Evolutionary conservation across 306 rosid genomes (phyloP).

Genomic region (Heteromeles arbutifolia): DNA sequence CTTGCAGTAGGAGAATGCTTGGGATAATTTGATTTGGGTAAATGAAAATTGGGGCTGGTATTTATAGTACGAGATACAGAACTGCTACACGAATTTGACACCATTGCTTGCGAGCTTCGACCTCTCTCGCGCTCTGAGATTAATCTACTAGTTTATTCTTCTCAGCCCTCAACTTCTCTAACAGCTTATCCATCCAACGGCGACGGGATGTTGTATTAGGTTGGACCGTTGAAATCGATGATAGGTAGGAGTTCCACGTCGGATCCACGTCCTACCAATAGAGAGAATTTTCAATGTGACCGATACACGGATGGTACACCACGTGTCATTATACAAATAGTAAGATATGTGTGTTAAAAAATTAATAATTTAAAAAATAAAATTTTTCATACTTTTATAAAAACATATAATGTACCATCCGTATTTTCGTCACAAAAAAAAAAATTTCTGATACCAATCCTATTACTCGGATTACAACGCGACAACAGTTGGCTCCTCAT

Average conservation of each 20-base stretch:
- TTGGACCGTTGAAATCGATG: conserved; percentile 1
- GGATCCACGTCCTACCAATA: too few relatives aligned
- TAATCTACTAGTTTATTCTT: not conserved
- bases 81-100: conserved; percentile 21
- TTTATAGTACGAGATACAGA: conserved; percentile 45
- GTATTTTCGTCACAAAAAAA: too few relatives aligned
- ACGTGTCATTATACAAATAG: too few relatives aligned
- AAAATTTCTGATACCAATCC: conserved; percentile 4
- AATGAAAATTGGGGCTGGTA: conserved; percentile 18
- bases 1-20: not conserved
- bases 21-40: conserved; percentile 8
- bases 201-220: not conserved
- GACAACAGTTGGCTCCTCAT: too few relatives aligned
- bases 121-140: not conserved
- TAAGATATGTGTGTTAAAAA: too few relatives aligned
- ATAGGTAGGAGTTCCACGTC: conserved; percentile 39
- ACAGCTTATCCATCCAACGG: conserved; percentile 10
- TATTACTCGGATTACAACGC: not conserved
- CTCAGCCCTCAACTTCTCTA: not conserved
- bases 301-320: too few relatives aligned
- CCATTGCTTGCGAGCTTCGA: conserved; percentile 37
- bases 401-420: too few relatives aligned
- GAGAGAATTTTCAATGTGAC: too few relatives aligned
- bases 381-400: too few relatives aligned
- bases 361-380: too few relatives aligned